Conservation (phyloP, 75 land plant species). For the Chamaecyparis obtusa region DNA sequence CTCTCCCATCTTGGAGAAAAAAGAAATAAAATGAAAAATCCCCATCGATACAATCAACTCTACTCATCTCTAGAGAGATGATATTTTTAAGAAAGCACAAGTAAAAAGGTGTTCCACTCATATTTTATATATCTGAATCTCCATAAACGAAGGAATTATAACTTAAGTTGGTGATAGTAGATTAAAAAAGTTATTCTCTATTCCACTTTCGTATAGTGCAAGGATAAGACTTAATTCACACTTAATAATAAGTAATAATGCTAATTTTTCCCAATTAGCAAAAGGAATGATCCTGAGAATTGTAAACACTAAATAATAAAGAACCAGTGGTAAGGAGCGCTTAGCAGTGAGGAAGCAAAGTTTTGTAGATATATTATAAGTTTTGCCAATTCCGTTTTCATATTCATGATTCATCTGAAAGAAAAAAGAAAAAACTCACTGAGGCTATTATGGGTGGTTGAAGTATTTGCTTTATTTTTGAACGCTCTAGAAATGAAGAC, state of each 20-base stretch:
- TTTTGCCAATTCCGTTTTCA: neutral
- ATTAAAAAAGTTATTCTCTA: neutral
- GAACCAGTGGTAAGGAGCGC: neutral
- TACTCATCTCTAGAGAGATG: neutral
- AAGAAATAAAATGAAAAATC: neutral
- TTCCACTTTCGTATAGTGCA: neutral
- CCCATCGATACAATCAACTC: neutral
- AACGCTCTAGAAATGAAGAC: constrained; percentile 28
- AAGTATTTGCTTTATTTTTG: constrained; percentile 71
- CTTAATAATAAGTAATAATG: neutral
- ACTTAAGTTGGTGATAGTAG: neutral
- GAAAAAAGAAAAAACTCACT: constrained; percentile 41
- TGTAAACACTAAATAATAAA: neutral
- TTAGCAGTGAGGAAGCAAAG: neutral
- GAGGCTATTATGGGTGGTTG: constrained; percentile 96
- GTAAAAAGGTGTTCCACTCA: neutral
- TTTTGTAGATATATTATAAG: neutral
- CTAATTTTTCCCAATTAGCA: neutral
- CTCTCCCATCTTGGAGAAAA: neutral
- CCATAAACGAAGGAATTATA: neutral
- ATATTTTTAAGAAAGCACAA: neutral
- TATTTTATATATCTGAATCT: neutral
- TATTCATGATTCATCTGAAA: neutral
- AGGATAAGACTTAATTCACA: neutral
- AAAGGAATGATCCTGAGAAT: neutral